Percentiles rank a stretch among this genome's conserved stretches.
These are phyloP conservation scores for Metarhizium sp. DNA, from an alignment of 2,329 filamentous ascomycete genomes.

Conservation along the genomic window DNA sequence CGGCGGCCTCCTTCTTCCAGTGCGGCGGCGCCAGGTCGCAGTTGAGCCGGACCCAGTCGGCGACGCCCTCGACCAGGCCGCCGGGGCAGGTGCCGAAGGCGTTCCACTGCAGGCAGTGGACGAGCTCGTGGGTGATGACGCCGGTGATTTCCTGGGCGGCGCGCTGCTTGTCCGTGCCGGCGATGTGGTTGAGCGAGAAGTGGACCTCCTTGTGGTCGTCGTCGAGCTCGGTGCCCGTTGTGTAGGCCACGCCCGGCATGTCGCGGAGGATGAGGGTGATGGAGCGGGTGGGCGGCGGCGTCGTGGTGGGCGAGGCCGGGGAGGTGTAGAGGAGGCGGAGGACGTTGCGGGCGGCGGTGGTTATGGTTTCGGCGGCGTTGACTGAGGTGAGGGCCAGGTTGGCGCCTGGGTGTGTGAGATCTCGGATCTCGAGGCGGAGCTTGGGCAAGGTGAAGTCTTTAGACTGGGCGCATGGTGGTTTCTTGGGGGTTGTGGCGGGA, in stretches of 20 bases:
- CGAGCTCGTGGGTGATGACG: constrained; percentile 84
- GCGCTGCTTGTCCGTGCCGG: constrained; percentile 32
- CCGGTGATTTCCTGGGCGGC: constrained; percentile 60
- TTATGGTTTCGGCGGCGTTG: constrained; percentile 52
- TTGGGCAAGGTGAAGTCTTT: constrained; percentile 37
- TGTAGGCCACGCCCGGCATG: constrained; percentile 84
- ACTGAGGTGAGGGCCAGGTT: constrained; percentile 58
- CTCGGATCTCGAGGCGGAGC: constrained; percentile 49
- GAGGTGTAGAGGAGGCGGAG: constrained; percentile 60
- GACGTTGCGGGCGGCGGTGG: constrained; percentile 56
- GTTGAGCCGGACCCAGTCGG: constrained; percentile 81
- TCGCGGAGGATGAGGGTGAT: constrained; percentile 73
- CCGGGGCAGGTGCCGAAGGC: constrained; percentile 52
- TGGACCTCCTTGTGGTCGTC: constrained; percentile 88
- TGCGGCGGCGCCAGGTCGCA: constrained; percentile 69
- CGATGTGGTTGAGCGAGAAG: constrained; percentile 69
- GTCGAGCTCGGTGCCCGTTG: constrained; percentile 70
- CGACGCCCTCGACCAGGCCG: constrained; percentile 82
- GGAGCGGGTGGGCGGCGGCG: constrained; percentile 60
- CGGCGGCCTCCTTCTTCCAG: constrained; percentile 55
- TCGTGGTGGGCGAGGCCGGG: constrained; percentile 30
- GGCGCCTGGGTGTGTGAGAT: constrained; percentile 51
- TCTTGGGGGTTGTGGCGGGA: constrained; percentile 13
- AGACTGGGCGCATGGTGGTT: neutral
- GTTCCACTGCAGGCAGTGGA: constrained; percentile 88